Evolutionary conservation across 768 basidiomycete species (phyloP).

Genomic region (Xanthoconium stramineum): DNA sequence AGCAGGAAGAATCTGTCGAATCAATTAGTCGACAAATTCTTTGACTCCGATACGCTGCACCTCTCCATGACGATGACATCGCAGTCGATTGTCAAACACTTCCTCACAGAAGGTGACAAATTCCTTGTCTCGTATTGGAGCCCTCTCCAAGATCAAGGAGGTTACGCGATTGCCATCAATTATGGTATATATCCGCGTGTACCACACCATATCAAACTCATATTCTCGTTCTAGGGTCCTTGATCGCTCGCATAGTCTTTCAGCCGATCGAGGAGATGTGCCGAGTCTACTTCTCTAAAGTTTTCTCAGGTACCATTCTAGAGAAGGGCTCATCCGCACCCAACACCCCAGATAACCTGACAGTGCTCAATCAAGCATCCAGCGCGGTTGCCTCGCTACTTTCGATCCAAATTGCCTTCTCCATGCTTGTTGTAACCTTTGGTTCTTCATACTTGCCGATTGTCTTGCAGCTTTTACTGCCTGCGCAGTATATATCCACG

Average conservation of each 20-base stretch:
- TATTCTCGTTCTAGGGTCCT: slow-evolving; percentile 59
- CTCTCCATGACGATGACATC: slow-evolving; percentile 82
- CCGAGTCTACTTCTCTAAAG: slow-evolving; percentile 83
- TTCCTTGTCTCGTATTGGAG: slow-evolving; percentile 83
- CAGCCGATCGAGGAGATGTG: slow-evolving; percentile 95
- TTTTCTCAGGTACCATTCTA: slow-evolving; percentile 34
- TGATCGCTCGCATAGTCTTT: slow-evolving; percentile 88
- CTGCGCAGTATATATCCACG: slow-evolving; percentile 63
- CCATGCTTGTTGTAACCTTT: slow-evolving; percentile 71
- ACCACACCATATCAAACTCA: background rate
- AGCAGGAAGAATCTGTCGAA: slow-evolving; percentile 5
- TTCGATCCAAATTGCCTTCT: slow-evolving; percentile 61
- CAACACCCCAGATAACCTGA: background rate
- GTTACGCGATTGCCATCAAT: slow-evolving; percentile 93
- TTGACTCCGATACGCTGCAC: slow-evolving; percentile 46
- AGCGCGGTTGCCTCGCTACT: slow-evolving; percentile 56
- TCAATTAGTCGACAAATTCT: slow-evolving; percentile 28
- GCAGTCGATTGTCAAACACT: slow-evolving; percentile 90
- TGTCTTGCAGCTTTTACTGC: slow-evolving; percentile 66
- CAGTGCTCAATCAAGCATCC: slow-evolving; percentile 40
- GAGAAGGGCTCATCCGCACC: slow-evolving; percentile 1
- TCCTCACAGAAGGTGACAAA: slow-evolving; percentile 95
- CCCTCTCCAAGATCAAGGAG: slow-evolving; percentile 83
- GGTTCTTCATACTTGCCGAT: slow-evolving; percentile 73
- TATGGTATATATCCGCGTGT: slow-evolving; percentile 60